Percentiles rank a stretch among this genome's conserved stretches.
phyloP scores from a whole-genome alignment of 2,329 filamentous ascomycete species.

The Paraphaeosphaeria minitans region DNA sequence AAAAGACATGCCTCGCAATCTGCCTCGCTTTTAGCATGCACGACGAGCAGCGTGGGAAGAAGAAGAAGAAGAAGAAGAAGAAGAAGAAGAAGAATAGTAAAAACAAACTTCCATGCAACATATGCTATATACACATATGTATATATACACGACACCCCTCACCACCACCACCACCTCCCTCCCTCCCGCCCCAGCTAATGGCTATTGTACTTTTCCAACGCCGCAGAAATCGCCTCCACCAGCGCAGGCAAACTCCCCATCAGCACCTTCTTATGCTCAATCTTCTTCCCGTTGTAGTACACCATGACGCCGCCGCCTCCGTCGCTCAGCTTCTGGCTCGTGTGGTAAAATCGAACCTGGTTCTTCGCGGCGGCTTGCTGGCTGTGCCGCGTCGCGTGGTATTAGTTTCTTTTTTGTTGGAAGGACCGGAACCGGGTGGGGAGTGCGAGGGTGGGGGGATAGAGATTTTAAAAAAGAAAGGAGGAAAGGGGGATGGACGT shows the following conservation, averaged over 20 bases:
- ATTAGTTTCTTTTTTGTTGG: too few species aligned
- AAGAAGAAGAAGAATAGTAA: too few species aligned
- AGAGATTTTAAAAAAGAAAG: not conserved
- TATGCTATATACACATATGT: too few species aligned
- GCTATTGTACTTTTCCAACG: constrained; percentile 13
- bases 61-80: too few species aligned
- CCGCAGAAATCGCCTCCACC: constrained; percentile 5
- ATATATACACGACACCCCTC: too few species aligned
- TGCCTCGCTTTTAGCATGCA: too few species aligned
- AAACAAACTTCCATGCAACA: too few species aligned
- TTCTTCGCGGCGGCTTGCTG: constrained; percentile 6
- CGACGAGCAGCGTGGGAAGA: too few species aligned
- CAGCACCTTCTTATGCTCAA: constrained; percentile 11
- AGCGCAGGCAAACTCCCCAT: constrained; percentile 8
- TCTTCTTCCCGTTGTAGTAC: constrained; percentile 11
- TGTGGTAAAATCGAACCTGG: constrained; percentile 12
- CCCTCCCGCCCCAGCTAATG: not conserved
- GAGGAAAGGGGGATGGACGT: not conserved
- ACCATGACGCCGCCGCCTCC: constrained; percentile 11
- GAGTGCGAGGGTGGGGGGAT: not conserved
- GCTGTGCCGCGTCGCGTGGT: not conserved
- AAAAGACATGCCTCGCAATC: too few species aligned
- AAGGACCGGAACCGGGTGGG: too few species aligned
- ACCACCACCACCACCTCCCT: not conserved
- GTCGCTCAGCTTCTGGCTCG: constrained; percentile 9